Base-by-base conservation (phyloP, 2,329 filamentous ascomycete genomes). In the Catunica adiposa region DNA sequence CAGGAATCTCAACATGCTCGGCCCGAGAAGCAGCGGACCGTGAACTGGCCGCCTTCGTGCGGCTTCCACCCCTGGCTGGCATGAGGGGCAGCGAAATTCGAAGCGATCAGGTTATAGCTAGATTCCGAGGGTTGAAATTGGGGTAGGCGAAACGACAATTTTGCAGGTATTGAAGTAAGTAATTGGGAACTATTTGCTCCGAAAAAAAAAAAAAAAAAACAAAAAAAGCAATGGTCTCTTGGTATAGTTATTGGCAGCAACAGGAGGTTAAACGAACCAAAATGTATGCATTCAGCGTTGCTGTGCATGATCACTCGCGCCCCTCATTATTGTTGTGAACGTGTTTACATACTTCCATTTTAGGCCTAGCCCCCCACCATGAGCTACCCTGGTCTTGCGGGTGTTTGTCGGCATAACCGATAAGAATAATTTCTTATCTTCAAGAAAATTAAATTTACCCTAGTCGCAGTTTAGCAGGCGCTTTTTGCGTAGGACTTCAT, bases 1-100 rank as follows among this genome's bases (percentile, higher is more conserved):
- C 78, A 40, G 85, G 83, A n/a, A 85, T 67, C 44, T 77, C 71
- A 61, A 68, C 22, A 60, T 58, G 57, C 8, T 44, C 47, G 9
- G 37, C 40, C 31, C 50, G 50, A 17, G 50, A 37, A 51, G 70
- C 66, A 34, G 67, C 70, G 8, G 67, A 62, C 60, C 71, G 73
- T 60, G 69, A 65, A 25, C 70, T 68, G 29, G 64, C 66, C 48
- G 68, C 66, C 44, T 70, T 67, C 54, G 74, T 70, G 44, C 69
- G 68, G 62, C 73, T 71, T 58, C 70, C 64, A 37, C 75, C 71
- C 61, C 73, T 69, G 44, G 70, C 66, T 37, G 73, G 70, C 48
- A 70, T 68, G 66, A 73, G 68, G 40, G 77, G 76, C 77, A 80
- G 80, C 52, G 59, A 48, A 20, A 26, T 25, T 48, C 3, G 20